phyloP scores from a whole-genome alignment of 2,329 filamentous ascomycete species.

The Aspergillus sergii region DNA sequence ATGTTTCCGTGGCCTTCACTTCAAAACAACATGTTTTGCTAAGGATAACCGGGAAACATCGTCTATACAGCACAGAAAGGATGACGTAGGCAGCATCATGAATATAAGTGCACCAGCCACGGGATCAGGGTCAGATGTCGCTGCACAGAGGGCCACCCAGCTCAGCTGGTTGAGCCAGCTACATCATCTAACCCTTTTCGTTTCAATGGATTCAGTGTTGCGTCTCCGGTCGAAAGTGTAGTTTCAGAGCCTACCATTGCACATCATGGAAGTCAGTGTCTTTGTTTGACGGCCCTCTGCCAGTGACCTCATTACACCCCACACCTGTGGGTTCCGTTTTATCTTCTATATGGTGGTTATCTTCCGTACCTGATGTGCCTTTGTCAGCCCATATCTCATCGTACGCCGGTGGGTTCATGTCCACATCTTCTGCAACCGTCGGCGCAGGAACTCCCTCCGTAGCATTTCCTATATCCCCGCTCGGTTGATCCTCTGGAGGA shows the following conservation, averaged over 20 bases:
- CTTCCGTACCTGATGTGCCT: constrained; percentile 32
- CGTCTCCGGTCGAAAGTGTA: constrained; percentile 10
- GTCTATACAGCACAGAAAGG: background rate
- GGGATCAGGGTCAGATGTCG: background rate
- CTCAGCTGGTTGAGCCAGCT: background rate
- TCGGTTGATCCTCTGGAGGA: constrained; percentile 8
- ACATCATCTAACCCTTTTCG: constrained; percentile 32
- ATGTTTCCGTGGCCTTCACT: background rate
- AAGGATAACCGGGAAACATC: background rate
- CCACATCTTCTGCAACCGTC: constrained; percentile 23
- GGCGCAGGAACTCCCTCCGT: constrained; percentile 19
- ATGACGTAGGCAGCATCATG: background rate
- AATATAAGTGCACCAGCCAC: background rate
- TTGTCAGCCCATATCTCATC: constrained; percentile 26
- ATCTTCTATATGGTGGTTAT: constrained; percentile 16
- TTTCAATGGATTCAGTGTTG: constrained; percentile 37
- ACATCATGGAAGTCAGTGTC: constrained; percentile 29
- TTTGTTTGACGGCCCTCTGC: constrained; percentile 17
- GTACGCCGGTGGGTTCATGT: constrained; percentile 35
- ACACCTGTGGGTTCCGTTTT: background rate
- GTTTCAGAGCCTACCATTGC: constrained; percentile 32
- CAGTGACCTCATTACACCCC: constrained; percentile 11
- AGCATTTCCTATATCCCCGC: constrained; percentile 7
- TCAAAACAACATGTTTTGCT: background rate
- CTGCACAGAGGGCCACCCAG: background rate